phyloP scores from a whole-genome alignment of 169 alveolate genomes.

The Amoebophrya sp. region DNA sequence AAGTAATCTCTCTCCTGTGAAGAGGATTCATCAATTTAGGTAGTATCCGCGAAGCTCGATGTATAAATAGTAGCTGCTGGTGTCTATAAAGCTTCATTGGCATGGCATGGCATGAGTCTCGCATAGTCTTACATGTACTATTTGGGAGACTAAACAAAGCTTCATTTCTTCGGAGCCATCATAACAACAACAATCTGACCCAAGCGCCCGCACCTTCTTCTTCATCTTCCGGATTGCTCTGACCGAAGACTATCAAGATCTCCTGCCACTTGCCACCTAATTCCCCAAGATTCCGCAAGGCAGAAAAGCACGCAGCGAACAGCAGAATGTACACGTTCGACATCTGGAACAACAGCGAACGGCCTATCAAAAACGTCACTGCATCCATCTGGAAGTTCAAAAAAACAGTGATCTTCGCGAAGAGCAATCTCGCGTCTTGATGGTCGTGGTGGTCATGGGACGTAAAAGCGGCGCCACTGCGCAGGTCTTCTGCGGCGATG shows the following conservation, averaged over 20 bases:
- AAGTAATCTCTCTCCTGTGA: no score
- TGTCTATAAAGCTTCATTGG: no score
- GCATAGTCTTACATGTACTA: no score
- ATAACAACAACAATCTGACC: neutral
- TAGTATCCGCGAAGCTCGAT: no score
- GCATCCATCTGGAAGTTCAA: neutral
- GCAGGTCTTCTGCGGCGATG: slow-evolving; percentile 5
- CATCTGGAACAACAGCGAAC: neutral
- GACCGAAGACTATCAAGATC: neutral
- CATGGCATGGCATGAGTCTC: no score
- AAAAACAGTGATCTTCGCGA: neutral
- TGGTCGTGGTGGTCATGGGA: neutral
- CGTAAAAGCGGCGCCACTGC: neutral
- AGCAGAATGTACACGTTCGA: neutral
- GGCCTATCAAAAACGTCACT: neutral
- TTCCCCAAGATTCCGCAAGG: neutral
- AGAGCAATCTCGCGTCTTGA: neutral
- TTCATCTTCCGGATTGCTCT: neutral
- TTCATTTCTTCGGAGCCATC: no score
- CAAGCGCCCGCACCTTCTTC: neutral
- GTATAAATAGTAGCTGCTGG: no score
- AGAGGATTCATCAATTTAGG: no score
- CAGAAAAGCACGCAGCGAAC: neutral
- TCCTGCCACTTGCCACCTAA: slow-evolving; percentile 9
- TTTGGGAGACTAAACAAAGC: no score